Base-by-base conservation (phyloP, 1,139 yeast species). In the Yamadazyma blattariae region DNA sequence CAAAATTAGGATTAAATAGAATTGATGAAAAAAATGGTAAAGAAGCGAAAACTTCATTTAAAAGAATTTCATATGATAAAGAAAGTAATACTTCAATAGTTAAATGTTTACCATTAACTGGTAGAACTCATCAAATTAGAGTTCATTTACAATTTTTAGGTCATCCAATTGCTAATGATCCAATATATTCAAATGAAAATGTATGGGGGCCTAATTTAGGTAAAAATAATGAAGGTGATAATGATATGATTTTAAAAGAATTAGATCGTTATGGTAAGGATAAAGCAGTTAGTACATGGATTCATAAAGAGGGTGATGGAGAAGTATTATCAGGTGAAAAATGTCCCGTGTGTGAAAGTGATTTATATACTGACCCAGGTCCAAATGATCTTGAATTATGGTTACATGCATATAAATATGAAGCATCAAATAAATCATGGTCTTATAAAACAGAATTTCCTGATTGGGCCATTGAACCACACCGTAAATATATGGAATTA, bases 91-190 rank as follows among this genome's bases (percentile, higher is more conserved):
- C 77, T 1, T 77, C 95, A 38, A 69, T 92, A 25, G 96, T 92
- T 3, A 71, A 80, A 39, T 90, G 97, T 56, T 73, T 67, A 41
- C 98, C 98, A 1, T 60, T 74, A 14, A 90, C 98, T 0, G 98
- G 98, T 0, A 70, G 98, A 50, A 87, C 97, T 0, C 98, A 92
- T 56, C 98, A 92, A 54, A 88, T 92, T 34, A 65, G 98, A 36
- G 96, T 92, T 0, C 98, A 92, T 61, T 61, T 92, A 37, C 97
- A 90, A 57, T 84, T 72, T 48, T 52, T 92, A 19, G 96, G 97
- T 0, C 77, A 77, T 49, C 96, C 98, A 1, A 92, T 92, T 34
- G 96, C 95, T 20, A 92, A 92, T 56, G 98, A 92, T 57, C 97
- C 97, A 0, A 73, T 92, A 1, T 92, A 92, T 42, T 59, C 70